Evolutionary conservation across 2,329 filamentous ascomycete species (phyloP).

Genomic region (Penicillium sclerotigenum): DNA sequence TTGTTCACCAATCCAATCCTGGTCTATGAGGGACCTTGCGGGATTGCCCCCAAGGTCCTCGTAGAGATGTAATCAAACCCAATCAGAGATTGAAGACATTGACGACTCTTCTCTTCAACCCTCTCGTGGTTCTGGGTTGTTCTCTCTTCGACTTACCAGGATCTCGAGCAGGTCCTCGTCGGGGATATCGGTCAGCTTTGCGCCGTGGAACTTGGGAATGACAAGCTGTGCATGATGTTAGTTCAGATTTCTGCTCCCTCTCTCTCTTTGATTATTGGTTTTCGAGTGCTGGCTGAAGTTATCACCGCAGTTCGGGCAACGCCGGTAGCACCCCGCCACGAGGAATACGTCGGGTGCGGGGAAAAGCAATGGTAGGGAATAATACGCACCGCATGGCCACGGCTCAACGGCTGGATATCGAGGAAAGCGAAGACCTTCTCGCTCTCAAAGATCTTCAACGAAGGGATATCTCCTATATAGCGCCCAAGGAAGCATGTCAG

Average conservation of each 20-base stretch:
- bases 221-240: conserved; percentile 63
- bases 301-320: not conserved
- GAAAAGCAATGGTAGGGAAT: conserved; percentile 8
- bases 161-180: conserved; percentile 83
- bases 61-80: not conserved
- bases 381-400: conserved; percentile 76
- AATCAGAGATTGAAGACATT: not conserved
- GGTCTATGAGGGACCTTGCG: conserved; percentile 25
- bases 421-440: conserved; percentile 94
- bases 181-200: conserved; percentile 86
- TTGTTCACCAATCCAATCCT: not conserved
- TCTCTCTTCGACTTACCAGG: conserved; percentile 55
- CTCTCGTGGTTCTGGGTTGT: not conserved
- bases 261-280: no score
- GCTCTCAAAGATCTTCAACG: conserved; percentile 92
- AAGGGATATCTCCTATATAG: conserved; percentile 80
- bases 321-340: not conserved
- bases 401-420: conserved; percentile 86
- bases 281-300: not conserved
- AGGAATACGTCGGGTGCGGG: conserved; percentile 15
- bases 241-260: not conserved
- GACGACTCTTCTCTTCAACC: not conserved
- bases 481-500: not conserved
- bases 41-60: conserved; percentile 7
- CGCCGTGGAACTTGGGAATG: conserved; percentile 92